Evolutionary conservation across 495 filamentous ascomycete species (phyloP), one percentile per base, ranked within the genome.

Genomic region (Tricharina praecox): DNA sequence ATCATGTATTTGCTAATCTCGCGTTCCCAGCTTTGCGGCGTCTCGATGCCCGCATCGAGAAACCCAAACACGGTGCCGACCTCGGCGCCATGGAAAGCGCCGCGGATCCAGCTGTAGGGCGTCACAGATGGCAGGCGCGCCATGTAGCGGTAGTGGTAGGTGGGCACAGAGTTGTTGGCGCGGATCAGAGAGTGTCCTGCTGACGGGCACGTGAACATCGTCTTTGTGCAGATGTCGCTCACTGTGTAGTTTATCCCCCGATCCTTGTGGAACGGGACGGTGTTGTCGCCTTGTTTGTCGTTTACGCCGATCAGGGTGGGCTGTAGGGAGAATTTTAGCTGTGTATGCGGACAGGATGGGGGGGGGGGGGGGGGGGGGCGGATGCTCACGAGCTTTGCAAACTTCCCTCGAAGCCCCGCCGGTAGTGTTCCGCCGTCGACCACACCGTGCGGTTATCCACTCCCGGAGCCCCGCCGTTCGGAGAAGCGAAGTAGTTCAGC

Each of bases 371-470:
- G n/a, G n/a, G n/a, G n/a, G n/a, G n/a, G n/a, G n/a, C n/a, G n/a
- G n/a, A n/a, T 13, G 38, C 45, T 38, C 23, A 47, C 45, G n/a
- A 47, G 13, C 26, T 47, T 37, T 36, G 45, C 45, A 47, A 47
- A 47, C 33, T 21, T 23, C 19, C 45, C 45, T 10, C n/a, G 11
- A 3, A 36, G 16, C 28, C 18, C 32, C 15, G 28, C 10, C 2
- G 11, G 11, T 11, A 33, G 23, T 18, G 38, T 23, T 47, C 45
- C 32, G 23, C 18, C 28, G 1, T 1, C 4, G 26, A n/a, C 5
- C 36, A 47, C 2, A 47, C 33, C 24, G 33, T 37, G 4, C 21
- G 3, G 16, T 32, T 32, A 32, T 47, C 45, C 10, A 47, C 45
- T 25, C 26, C 28, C 30, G 28, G 28, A 4, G 4, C 38, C 24